Conservation (phyloP, 1,139 yeast genomes). For the Geotrichum reessii region DNA sequence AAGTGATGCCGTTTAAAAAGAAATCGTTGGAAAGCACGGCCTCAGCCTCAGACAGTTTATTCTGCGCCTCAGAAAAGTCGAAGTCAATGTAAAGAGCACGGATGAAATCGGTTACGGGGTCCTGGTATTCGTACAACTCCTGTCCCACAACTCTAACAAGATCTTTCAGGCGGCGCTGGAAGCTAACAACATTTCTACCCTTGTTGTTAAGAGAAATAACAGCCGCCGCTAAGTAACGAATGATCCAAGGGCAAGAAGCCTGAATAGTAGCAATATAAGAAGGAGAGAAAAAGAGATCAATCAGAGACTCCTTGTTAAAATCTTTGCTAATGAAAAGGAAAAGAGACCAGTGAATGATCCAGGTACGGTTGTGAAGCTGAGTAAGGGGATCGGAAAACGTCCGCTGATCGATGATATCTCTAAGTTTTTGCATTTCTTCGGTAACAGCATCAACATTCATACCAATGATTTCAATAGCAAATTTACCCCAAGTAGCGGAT, state of each 20-base stretch:
- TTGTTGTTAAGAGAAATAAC: constrained; percentile 42
- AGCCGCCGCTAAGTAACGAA: constrained; percentile 56
- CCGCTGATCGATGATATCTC: constrained; percentile 53
- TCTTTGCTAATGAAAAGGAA: constrained; percentile 52
- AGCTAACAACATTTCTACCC: constrained; percentile 33
- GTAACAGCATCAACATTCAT: constrained; percentile 48
- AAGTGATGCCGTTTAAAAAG: constrained; percentile 45
- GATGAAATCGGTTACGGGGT: constrained; percentile 54
- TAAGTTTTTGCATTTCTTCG: constrained; percentile 47
- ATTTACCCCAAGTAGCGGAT: constrained; percentile 60
- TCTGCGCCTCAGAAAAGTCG: constrained; percentile 49
- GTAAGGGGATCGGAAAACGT: constrained; percentile 48
- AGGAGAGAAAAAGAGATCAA: constrained; percentile 52
- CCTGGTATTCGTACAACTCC: constrained; percentile 56
- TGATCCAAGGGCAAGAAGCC: constrained; percentile 61
- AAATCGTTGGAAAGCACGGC: constrained; percentile 48
- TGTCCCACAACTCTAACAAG: constrained; percentile 50
- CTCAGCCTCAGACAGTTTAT: constrained; percentile 44
- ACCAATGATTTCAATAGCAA: constrained; percentile 52
- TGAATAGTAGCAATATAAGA: constrained; percentile 58
- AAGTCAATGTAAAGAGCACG: constrained; percentile 50
- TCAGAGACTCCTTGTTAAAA: constrained; percentile 45
- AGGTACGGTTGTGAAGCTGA: constrained; percentile 56
- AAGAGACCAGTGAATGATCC: constrained; percentile 62
- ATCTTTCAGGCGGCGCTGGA: constrained; percentile 52